Conservation (phyloP, 164 flowering plant species). For the Stephania cephalantha region DNA sequence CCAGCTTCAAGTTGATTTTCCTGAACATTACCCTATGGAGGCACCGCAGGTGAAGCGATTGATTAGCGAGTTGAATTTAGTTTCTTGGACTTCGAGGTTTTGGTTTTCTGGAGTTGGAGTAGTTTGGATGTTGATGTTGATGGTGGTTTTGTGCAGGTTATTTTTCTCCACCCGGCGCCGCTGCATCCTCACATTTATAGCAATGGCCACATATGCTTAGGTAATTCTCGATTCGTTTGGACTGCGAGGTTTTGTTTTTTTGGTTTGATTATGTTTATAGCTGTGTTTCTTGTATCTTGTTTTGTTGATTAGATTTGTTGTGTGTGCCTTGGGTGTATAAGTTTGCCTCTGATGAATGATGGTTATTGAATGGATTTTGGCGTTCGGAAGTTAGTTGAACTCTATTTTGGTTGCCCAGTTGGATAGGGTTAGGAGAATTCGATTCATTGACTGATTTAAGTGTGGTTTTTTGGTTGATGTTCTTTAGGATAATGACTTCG, state of each 20-base stretch:
- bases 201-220: conserved; percentile 96
- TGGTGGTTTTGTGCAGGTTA: conserved; percentile 50
- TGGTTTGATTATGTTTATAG: neutral
- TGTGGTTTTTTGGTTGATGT: neutral
- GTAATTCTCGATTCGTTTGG: conserved; percentile 24
- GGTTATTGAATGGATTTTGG: neutral
- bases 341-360: neutral
- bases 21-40: conserved; percentile 92
- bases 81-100: neutral
- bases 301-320: neutral
- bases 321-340: neutral
- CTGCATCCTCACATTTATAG: conserved; percentile 92
- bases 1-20: conserved; percentile 90
- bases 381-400: neutral
- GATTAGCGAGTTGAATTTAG: neutral
- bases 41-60: conserved; percentile 61
- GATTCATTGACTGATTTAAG: neutral
- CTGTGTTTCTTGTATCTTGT: neutral
- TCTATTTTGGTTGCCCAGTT: neutral
- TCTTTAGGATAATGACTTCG: no score
- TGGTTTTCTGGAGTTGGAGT: neutral
- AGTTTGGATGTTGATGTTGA: neutral
- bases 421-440: neutral
- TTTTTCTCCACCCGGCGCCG: conserved; percentile 83
- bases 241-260: neutral